These are phyloP conservation scores for Sporothrix variecibatus DNA, from an alignment of 2,329 filamentous ascomycete species.

Conservation along the genomic window DNA sequence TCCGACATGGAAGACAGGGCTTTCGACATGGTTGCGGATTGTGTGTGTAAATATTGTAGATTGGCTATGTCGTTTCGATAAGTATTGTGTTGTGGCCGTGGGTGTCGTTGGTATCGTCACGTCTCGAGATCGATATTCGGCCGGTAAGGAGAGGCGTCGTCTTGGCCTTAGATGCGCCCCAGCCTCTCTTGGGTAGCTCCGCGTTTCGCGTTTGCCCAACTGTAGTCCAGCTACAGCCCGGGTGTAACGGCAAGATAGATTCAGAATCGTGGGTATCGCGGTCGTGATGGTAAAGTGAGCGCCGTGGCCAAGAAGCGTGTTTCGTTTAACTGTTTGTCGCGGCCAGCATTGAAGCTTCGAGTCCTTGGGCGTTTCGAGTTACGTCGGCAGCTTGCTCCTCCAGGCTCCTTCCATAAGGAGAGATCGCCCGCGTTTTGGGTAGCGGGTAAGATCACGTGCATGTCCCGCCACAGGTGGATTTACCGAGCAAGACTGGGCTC, in stretches of 20 bases:
- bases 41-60: neutral
- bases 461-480: neutral
- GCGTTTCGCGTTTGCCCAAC: neutral
- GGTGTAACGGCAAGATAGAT: neutral
- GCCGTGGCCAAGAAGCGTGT: neutral
- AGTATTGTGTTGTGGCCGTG: neutral
- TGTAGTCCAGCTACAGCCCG: constrained; percentile 24
- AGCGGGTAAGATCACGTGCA: constrained; percentile 19
- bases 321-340: neutral
- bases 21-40: constrained; percentile 50
- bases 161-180: neutral
- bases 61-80: neutral
- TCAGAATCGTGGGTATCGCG: neutral
- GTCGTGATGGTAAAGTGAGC: neutral
- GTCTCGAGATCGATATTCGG: neutral
- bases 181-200: neutral
- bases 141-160: neutral
- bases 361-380: constrained; percentile 11
- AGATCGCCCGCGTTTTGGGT: neutral
- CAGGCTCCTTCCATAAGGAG: neutral
- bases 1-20: constrained; percentile 54
- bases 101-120: constrained; percentile 6
- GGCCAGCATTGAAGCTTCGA: constrained; percentile 16
- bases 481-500: neutral
- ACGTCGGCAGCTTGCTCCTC: constrained; percentile 12